Evolutionary conservation across 2,329 filamentous ascomycete genomes (phyloP), one percentile per base, ranked within the genome.

Genomic region (Ophiostoma perfectum): DNA sequence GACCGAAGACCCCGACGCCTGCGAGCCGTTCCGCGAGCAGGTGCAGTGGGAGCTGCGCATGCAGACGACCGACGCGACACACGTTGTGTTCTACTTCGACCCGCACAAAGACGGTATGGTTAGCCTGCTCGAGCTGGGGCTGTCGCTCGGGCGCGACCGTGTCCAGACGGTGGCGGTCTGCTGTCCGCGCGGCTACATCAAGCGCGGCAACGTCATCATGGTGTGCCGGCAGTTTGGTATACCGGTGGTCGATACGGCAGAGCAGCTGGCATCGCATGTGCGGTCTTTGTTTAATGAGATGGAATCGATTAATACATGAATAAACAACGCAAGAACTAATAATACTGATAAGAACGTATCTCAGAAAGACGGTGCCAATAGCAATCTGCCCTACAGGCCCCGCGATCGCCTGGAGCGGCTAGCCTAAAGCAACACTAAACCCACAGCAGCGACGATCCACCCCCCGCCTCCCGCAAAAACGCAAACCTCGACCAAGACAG

Each of bases 21-120:
- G 81, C 69, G 70, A 71, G 2, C 79, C 77, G 0, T 89, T 85
- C 76, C 75, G 75, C 8, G 76, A 81, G 52, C 88, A 90, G 74
- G 80, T 86, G 0, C 76, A 80, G 42, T 90, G 88, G 87, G 88
- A 90, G 77, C 78, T 89, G 1, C 78, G 82, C 16, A 84, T 80
- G 55, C 55, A 58, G 75, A 82, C 86, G 71, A 81, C 85, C 14
- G 70, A 71, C 1, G 84, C 84, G 0, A 80, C 83, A 72, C 73
- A 89, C 5, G 77, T 89, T 6, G 82, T 83, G 38, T 78, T 89
- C 67, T 86, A 84, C 74, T 86, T 89, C 68, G 81, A 84, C 63
- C 77, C 80, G 1, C 76, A 71, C 2, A 86, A 84, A 0, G 77
- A 79, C 64, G 85, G 85, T 7, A 84, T 85, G 1, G 80, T 89